Conservation (phyloP, 176 grass and related monocot genomes). For the Raddia guianensis region DNA sequence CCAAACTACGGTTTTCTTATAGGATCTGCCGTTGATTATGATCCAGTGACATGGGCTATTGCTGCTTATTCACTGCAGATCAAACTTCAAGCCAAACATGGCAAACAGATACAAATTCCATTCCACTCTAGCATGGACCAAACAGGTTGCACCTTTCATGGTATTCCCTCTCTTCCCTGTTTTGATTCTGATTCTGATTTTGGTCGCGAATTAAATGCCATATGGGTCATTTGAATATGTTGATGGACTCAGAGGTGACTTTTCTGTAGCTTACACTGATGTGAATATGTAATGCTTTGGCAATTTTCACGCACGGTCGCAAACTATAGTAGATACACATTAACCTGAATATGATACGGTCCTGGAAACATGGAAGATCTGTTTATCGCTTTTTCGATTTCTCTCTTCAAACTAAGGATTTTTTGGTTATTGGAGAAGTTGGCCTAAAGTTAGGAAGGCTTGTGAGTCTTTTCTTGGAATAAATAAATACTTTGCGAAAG, state of each 20-base stretch:
- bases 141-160: conserved; percentile 6
- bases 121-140: neutral
- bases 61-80: neutral
- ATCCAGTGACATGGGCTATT: neutral
- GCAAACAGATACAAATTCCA: neutral
- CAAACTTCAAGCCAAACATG: conserved; percentile 23
- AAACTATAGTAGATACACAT: neutral
- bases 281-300: neutral
- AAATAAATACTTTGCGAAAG: neutral
- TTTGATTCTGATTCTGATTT: neutral
- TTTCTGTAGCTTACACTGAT: neutral
- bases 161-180: neutral
- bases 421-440: neutral
- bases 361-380: conserved; percentile 3
- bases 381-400: neutral
- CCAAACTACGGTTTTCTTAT: neutral
- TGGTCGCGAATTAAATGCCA: conserved; percentile 4
- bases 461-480: conserved; percentile 2
- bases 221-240: conserved; percentile 2
- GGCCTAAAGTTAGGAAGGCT: neutral
- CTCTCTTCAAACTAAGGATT: neutral
- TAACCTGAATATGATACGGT: neutral
- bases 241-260: neutral
- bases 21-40: neutral
- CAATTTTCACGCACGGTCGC: neutral